These are phyloP conservation scores for Tuber magnatum DNA, from an alignment of 495 filamentous ascomycete species.

Conservation along the genomic window DNA sequence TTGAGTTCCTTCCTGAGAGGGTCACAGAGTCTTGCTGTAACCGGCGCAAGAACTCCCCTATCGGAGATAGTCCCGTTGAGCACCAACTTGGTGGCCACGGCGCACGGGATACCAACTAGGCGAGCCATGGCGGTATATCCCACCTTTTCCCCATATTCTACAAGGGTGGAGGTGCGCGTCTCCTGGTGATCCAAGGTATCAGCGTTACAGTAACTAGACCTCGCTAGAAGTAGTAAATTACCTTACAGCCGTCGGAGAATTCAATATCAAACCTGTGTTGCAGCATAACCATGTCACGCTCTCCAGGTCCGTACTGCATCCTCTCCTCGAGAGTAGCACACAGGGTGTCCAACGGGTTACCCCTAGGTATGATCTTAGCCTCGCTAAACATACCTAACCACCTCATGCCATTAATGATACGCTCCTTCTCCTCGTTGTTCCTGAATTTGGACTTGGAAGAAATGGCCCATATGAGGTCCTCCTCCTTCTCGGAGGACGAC, in stretches of 20 bases:
- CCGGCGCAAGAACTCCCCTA: slow-evolving; percentile 75
- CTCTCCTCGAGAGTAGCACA: slow-evolving; percentile 86
- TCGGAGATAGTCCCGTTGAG: slow-evolving; percentile 71
- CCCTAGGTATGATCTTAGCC: slow-evolving; percentile 61
- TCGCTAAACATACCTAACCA: slow-evolving; percentile 88
- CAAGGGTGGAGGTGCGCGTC: slow-evolving; percentile 70
- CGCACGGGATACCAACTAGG: slow-evolving; percentile 62
- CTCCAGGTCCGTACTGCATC: slow-evolving; percentile 77
- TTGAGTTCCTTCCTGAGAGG: slow-evolving; percentile 65
- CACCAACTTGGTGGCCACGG: slow-evolving; percentile 68
- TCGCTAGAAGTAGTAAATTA: slow-evolving; percentile 8
- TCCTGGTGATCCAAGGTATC: slow-evolving; percentile 49
- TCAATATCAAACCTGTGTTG: slow-evolving; percentile 94
- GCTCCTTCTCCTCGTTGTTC: slow-evolving; percentile 62
- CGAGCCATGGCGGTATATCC: slow-evolving; percentile 90
- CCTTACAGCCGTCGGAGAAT: slow-evolving; percentile 59
- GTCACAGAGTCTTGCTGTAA: slow-evolving; percentile 62
- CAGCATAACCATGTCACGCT: slow-evolving; percentile 81
- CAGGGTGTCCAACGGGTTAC: slow-evolving; percentile 80
- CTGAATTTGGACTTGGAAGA: slow-evolving; percentile 66
- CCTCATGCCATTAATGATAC: slow-evolving; percentile 66
- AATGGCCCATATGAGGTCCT: slow-evolving; percentile 66
- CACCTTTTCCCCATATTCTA: slow-evolving; percentile 75
- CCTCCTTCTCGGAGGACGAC: slow-evolving; percentile 53
- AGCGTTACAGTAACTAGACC: not conserved